Evolutionary conservation across 2,329 filamentous ascomycete genomes (phyloP), one percentile per base, ranked within the genome.

Genomic region (Claviceps sp.): DNA sequence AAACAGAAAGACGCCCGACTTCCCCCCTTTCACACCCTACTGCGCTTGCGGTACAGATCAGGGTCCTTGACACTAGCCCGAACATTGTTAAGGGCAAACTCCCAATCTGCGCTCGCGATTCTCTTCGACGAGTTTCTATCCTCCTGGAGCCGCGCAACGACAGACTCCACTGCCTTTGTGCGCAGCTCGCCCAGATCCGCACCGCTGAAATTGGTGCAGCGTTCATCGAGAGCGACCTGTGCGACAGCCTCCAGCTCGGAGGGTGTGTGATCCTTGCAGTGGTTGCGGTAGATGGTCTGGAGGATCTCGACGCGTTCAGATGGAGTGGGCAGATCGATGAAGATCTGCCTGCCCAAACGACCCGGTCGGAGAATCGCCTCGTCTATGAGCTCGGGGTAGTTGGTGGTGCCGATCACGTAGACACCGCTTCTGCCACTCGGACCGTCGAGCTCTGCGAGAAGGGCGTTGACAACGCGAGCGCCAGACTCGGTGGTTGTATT

Each of bases 301-400:
- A 98, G 73, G 55, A 98, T 98, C 52, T 94, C 89, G 0, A 87
- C 86, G 14, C 93, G 78, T 64, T 95, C 89, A 7, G 82, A 75
- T 0, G 84, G 73, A 26, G 81, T 84, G 0, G 93, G 93, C 0
- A 97, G 71, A 61, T 93, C 90, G 41, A 98, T 85, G 59, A 91
- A 96, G 26, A 97, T 76, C n/a, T 85, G 80, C 0, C 85, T 91
- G 57, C 90, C 91, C 1, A 98, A 76, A 26, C 93, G 84, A 0
- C 93, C 93, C 0, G 93, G 91, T 1, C 93, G 84, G 11, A 97
- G 77, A 81, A 98, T 95, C 1, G 93, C 93, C 1, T 88, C 83
- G 65, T 98, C 93, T 59, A 98, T 97, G 71, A 95, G 95, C 63
- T 97, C 91, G 0, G 91, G 91, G 0, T 93, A 75, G 66, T 98